Base-by-base conservation (phyloP, 176 grass and related monocot genomes). In the Musa beccarii region DNA sequence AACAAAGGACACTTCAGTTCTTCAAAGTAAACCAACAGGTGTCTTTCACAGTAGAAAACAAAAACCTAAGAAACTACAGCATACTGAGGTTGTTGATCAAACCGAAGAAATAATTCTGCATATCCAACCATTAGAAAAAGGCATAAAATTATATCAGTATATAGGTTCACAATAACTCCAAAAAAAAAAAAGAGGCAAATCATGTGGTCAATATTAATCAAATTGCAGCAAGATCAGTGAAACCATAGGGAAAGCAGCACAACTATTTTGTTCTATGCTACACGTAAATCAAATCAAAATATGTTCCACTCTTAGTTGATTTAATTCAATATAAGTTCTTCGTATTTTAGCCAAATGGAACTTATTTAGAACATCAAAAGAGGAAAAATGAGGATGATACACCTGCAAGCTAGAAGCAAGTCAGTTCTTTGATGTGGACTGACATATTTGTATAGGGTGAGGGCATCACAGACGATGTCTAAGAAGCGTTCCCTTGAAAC, bases 321-420 rank as follows among this genome's bases (percentile, higher is more conserved):
- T 9, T 11, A 11, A 70, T 17, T 70, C 2, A 19, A 43, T 43
- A 6, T 43, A 70, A 70, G 49, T 12, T 70, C 63, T 51, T 19
- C 10, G 0, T 2, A 17, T 10, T 20, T 70, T 16, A 19, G 15
- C 51, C 16, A 70, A 50, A 11, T 70, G 68, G 9, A 70, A 70
- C 17, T n/a, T 43, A 43, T 43, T 49, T 9, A 16, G 13, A 69
- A 51, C 6, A 68, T 49, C 54, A 10, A 59, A 68, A 11, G 20
- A 54, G 19, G 21, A 57, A 67, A 13, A 53, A 56, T 43, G 19
- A 56, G 64, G 74, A 70, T 12, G 49, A 73, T 87, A 65, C 49
- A 96, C 95, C 87, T 89, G 95, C 95, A 98, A 76, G 95, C 95
- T 19, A 98, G 88, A 82, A 94, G 86, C 26, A 98, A 87, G 81